Evolutionary conservation across 2,329 filamentous ascomycete genomes (phyloP), one percentile per base, ranked within the genome.

Genomic region (Pseudopithomyces maydicus): DNA sequence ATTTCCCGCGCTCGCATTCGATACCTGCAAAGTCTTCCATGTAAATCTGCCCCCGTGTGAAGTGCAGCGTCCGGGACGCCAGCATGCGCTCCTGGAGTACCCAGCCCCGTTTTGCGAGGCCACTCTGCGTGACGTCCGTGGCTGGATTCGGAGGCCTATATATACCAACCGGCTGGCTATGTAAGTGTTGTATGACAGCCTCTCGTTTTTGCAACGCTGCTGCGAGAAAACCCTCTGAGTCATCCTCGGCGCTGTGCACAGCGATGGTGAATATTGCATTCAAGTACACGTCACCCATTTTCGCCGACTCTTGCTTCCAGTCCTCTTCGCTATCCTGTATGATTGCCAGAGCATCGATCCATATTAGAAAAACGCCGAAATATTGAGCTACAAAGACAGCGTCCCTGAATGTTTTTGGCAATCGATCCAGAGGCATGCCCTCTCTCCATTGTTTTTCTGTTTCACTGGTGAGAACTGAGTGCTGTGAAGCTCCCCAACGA

Each of bases 1-100:
- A 38, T 5, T n/a, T n/a, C 12, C n/a, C 35, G n/a, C n/a, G n/a
- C 35, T 38, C 35, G 35, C 35, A 38, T 14, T 6, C 5, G 5
- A 38, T 14, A 4, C 35, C 35, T 14, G 35, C 3, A 14, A 3
- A 38, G 12, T 14, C n/a, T 11, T 38, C 35, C 12, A 38, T 14
- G 35, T 46, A 46, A 3, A 46, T 17, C 26, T 26, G 19, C 12
- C 19, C 22, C 8, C 12, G 2, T 4, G 44, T 57, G 33, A 57
- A 57, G 17, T 57, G 55, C 6, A 53, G 17, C 6, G 50, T 50
- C 10, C 36, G 32, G n/a, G 29, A 44, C 23, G 55, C 38, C 10
- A 57, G 45, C 17, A 57, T 54, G 19, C 55, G 49, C 36, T 54
- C 55, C 33, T 57, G 55, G n/a, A 57, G 23, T 15, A 54, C 50